Evolutionary conservation across 331 rosid genomes (phyloP).

Genomic region (Malus hybrid): DNA sequence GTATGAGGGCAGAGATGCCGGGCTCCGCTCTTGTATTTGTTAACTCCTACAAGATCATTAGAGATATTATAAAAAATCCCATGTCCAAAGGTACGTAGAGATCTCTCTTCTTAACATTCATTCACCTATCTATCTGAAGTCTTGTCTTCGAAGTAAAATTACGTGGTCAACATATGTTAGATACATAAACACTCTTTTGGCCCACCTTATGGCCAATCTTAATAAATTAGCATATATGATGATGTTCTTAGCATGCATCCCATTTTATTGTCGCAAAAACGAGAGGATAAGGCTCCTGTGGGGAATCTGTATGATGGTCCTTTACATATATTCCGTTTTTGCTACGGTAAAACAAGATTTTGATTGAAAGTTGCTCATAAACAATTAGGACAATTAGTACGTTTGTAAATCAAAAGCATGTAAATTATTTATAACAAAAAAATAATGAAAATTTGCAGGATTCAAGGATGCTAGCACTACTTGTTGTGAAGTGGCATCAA

Average conservation of each 20-base stretch:
- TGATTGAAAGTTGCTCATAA: no score
- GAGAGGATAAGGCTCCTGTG: no score
- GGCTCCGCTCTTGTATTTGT: slow-evolving; percentile 27
- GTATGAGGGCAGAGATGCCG: slow-evolving; percentile 8
- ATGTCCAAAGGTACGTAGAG: slow-evolving; percentile 14
- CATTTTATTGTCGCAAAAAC: no score
- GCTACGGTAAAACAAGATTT: no score
- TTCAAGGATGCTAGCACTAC: slow-evolving; percentile 19
- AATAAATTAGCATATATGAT: not conserved
- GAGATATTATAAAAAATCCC: slow-evolving; percentile 3
- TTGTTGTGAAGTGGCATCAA: slow-evolving; percentile 34
- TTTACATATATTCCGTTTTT: no score
- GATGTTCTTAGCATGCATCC: not conserved
- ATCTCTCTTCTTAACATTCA: not conserved
- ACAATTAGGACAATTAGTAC: no score
- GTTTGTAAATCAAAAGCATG: no score
- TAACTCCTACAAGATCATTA: slow-evolving; percentile 35
- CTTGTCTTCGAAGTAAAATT: not conserved
- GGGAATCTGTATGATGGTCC: no score
- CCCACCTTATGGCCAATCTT: no score
- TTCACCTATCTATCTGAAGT: not conserved
- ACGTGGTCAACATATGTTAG: not conserved
- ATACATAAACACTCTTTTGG: not conserved
- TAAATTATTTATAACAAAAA: no score
- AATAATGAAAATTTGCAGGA: slow-evolving; percentile 4